Conservation (phyloP, 108 stramenopile species). For the Nitzschia palea region DNA sequence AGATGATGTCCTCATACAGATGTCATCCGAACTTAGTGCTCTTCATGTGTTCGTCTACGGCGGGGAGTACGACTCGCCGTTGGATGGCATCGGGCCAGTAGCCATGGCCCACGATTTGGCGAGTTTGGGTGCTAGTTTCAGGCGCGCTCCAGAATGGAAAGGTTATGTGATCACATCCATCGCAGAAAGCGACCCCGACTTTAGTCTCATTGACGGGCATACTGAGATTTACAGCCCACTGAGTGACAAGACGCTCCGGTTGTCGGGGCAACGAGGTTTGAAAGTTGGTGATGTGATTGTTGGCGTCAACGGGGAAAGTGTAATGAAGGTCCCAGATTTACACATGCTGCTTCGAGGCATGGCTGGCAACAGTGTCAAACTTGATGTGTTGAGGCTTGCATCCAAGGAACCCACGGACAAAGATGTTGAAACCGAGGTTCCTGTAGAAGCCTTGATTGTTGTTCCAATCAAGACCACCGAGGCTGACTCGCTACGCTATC, state of each 20-base stretch:
- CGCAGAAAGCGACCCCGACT: constrained; percentile 69
- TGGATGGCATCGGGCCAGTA: constrained; percentile 29
- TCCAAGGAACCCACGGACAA: constrained; percentile 16
- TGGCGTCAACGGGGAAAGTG: constrained; percentile 72
- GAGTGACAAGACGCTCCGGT: constrained; percentile 39
- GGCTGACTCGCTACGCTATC: constrained; percentile 47
- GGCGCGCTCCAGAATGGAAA: constrained; percentile 52
- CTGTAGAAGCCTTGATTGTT: constrained; percentile 45
- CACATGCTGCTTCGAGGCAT: constrained; percentile 62
- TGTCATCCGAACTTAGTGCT: constrained; percentile 75
- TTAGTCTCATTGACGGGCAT: constrained; percentile 49
- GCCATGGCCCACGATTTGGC: constrained; percentile 43
- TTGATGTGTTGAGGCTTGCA: constrained; percentile 60
- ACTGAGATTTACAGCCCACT: constrained; percentile 63
- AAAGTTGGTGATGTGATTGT: constrained; percentile 72
- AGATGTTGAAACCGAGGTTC: constrained; percentile 1
- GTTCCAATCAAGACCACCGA: constrained; percentile 46
- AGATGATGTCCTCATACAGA: constrained; percentile 72
- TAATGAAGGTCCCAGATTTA: constrained; percentile 63
- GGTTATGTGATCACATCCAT: constrained; percentile 61
- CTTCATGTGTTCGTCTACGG: constrained; percentile 79
- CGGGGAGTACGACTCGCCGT: constrained; percentile 65
- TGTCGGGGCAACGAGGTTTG: constrained; percentile 63
- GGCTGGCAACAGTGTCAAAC: constrained; percentile 50
- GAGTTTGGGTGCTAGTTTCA: constrained; percentile 62